Evolutionary conservation across 768 basidiomycete genomes (phyloP).

Genomic region (Lentinula raphanica): DNA sequence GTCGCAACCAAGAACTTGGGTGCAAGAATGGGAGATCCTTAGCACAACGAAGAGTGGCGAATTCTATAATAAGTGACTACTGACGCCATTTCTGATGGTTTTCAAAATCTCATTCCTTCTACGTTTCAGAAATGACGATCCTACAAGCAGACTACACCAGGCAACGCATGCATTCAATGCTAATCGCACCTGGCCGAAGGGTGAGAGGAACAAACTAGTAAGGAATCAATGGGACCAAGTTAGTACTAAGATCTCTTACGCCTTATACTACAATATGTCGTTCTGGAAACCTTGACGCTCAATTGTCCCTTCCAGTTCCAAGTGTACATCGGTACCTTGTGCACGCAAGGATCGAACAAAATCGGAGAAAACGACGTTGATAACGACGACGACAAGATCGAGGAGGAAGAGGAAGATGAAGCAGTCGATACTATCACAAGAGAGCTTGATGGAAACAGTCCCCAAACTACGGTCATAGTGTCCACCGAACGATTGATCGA

Average conservation of each 20-base stretch:
- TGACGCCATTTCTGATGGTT: too few species aligned
- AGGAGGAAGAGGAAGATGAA: too few species aligned
- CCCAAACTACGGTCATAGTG: too few species aligned
- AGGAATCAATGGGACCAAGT: slow-evolving; percentile 64
- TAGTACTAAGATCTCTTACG: neutral
- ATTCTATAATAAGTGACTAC: neutral
- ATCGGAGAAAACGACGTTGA: slow-evolving; percentile 15
- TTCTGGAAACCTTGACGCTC: too few species aligned
- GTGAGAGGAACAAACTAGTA: slow-evolving; percentile 24
- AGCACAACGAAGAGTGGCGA: neutral
- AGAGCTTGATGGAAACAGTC: too few species aligned
- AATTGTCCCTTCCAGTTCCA: too few species aligned
- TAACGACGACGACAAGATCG: slow-evolving; percentile 28
- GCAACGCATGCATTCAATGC: slow-evolving; percentile 18
- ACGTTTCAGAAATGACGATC: neutral
- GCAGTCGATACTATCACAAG: too few species aligned
- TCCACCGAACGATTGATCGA: too few species aligned
- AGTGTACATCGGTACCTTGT: slow-evolving; percentile 52
- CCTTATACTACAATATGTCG: too few species aligned
- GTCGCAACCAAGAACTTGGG: slow-evolving; percentile 32
- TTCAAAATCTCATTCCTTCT: neutral
- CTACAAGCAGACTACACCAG: slow-evolving; percentile 21
- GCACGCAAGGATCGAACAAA: slow-evolving; percentile 30
- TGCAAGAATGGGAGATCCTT: neutral
- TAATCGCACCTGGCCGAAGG: slow-evolving; percentile 19